A percentile compares a stretch with the other conserved stretches of the same genome.
These are phyloP conservation scores for Solanum hybrid DNA, from an alignment of 305 asterid genomes.

Conservation along the genomic window DNA sequence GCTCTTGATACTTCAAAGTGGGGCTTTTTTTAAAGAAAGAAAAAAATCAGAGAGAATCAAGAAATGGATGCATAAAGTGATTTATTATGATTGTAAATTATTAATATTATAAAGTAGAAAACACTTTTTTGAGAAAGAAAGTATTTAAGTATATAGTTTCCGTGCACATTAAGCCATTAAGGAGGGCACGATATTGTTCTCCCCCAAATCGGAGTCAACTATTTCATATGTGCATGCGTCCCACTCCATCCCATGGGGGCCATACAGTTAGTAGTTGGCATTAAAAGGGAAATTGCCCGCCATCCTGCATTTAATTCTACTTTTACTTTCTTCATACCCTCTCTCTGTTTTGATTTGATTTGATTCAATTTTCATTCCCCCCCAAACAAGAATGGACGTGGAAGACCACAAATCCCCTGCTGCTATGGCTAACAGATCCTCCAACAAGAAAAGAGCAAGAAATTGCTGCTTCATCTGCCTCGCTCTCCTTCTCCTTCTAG, in stretches of 20 bases:
- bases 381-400: background rate
- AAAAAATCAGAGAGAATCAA: background rate
- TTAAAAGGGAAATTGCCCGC: background rate
- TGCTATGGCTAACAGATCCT: background rate
- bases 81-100: background rate
- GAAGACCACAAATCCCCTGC: background rate
- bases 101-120: too few relatives aligned
- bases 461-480: slow-evolving; percentile 26
- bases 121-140: background rate
- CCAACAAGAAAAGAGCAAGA: slow-evolving; percentile 7
- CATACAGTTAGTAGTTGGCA: background rate
- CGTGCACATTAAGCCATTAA: background rate
- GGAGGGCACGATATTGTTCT: background rate
- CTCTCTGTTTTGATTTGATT: background rate
- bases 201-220: background rate
- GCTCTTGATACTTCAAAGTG: background rate
- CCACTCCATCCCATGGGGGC: background rate
- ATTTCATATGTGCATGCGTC: background rate
- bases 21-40: background rate
- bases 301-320: background rate
- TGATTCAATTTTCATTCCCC: background rate
- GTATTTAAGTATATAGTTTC: background rate
- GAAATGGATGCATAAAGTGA: background rate
- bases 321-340: background rate
- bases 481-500: slow-evolving; percentile 23